phyloP scores from a whole-genome alignment of 345 rosid species.

The Rhodomyrtus tomentosa region DNA sequence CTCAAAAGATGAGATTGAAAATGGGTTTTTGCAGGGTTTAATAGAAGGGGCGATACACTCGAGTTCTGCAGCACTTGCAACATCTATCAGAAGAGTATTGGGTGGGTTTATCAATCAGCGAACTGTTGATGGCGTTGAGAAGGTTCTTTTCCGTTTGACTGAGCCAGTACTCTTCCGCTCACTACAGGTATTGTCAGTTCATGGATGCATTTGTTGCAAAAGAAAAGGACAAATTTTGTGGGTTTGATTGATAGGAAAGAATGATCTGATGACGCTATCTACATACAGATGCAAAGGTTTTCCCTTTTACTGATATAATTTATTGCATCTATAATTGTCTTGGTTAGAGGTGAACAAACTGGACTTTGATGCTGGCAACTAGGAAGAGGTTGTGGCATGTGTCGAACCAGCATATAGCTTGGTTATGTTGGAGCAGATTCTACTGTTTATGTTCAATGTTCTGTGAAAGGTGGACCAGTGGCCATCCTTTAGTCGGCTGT shows the following conservation, averaged over 20 bases:
- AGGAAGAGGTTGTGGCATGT: background rate
- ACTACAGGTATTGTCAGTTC: slow-evolving; percentile 38
- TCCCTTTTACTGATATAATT: background rate
- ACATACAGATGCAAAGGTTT: background rate
- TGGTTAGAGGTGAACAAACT: background rate
- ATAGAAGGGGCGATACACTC: slow-evolving; percentile 71
- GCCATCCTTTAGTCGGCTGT: background rate
- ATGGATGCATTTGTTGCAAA: background rate
- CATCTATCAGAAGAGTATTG: slow-evolving; percentile 70
- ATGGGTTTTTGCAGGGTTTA: slow-evolving; percentile 57
- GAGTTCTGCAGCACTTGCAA: slow-evolving; percentile 33
- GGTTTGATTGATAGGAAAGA: background rate
- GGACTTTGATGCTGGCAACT: background rate
- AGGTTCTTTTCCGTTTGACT: slow-evolving; percentile 63
- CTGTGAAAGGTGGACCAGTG: background rate
- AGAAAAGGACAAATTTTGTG: background rate
- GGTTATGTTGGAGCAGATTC: background rate
- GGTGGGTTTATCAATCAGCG: slow-evolving; percentile 69
- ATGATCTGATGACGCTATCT: background rate
- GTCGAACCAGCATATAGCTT: background rate
- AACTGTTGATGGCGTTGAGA: slow-evolving; percentile 69
- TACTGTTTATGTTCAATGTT: background rate
- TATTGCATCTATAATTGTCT: background rate
- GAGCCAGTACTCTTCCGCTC: slow-evolving; percentile 92
- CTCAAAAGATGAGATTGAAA: slow-evolving; percentile 57